Percentiles rank a stretch among this genome's conserved stretches.
Evolutionary conservation across 164 flowering plant genomes (phyloP).

Genomic region (Aristolochia californica): DNA sequence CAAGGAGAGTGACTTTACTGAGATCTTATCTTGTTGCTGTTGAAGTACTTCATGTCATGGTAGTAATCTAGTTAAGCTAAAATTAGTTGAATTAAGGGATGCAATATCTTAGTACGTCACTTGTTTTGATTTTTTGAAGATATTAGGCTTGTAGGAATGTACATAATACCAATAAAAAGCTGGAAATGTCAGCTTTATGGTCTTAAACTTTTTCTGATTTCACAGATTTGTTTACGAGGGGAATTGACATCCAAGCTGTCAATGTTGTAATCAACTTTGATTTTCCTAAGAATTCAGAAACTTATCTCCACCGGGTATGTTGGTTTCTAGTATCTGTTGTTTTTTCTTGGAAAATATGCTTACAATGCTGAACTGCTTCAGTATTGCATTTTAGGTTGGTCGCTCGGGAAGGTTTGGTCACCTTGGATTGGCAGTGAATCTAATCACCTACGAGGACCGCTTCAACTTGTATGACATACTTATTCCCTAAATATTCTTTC

Average conservation of each 20-base stretch:
- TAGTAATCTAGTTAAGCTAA: too few species aligned
- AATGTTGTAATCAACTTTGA: conserved; percentile 98
- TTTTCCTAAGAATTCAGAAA: conserved; percentile 92
- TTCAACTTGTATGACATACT: conserved; percentile 75
- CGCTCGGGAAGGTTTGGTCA: conserved; percentile 99
- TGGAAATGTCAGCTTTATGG: too few species aligned
- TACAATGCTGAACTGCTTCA: neutral
- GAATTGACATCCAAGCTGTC: conserved; percentile 98
- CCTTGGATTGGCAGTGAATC: conserved; percentile 95
- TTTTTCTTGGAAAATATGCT: neutral
- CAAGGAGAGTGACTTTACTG: too few species aligned
- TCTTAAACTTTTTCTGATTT: conserved; percentile 1
- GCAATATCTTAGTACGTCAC: too few species aligned
- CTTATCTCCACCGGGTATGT: conserved; percentile 92
- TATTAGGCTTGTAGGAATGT: too few species aligned
- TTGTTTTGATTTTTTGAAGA: too few species aligned
- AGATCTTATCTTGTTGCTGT: too few species aligned
- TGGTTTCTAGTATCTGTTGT: neutral
- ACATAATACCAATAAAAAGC: too few species aligned
- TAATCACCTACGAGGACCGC: conserved; percentile 97
- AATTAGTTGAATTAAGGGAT: too few species aligned
- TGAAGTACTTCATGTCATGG: too few species aligned
- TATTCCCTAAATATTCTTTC: too few species aligned
- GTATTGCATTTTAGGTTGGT: conserved; percentile 59
- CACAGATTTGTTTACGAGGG: conserved; percentile 94